These are phyloP conservation scores for Schizosaccharomyces versatilis DNA, from an alignment of 1,139 yeast species.

Conservation along the genomic window DNA sequence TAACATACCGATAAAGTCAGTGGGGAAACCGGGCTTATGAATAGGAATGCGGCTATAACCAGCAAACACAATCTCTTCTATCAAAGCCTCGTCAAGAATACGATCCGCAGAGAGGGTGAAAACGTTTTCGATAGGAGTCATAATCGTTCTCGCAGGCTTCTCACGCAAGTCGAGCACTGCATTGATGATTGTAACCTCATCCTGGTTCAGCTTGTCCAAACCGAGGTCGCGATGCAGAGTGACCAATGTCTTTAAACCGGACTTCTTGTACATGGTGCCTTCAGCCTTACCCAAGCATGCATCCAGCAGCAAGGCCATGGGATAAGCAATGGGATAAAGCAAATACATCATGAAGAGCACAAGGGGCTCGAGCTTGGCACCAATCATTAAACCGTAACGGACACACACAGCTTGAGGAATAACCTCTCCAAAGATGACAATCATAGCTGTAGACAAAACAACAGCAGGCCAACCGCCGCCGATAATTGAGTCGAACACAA, in stretches of 20 bases:
- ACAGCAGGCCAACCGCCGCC: slow-evolving; percentile 99
- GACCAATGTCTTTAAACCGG: slow-evolving; percentile 80
- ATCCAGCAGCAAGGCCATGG: slow-evolving; percentile 65
- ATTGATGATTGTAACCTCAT: slow-evolving; percentile 85
- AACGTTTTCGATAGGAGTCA: slow-evolving; percentile 87
- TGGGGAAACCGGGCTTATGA: slow-evolving; percentile 71
- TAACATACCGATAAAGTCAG: slow-evolving; percentile 84
- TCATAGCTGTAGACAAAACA: slow-evolving; percentile 71
- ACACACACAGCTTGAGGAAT: slow-evolving; percentile 90
- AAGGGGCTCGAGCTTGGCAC: slow-evolving; percentile 77
- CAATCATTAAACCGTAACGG: slow-evolving; percentile 75
- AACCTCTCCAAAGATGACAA: slow-evolving; percentile 87
- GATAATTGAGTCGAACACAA: slow-evolving; percentile 70
- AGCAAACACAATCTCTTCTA: slow-evolving; percentile 76
- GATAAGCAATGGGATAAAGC: slow-evolving; percentile 84
- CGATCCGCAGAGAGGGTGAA: slow-evolving; percentile 75
- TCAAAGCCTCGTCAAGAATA: slow-evolving; percentile 60
- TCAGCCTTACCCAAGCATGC: slow-evolving; percentile 80
- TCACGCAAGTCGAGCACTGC: slow-evolving; percentile 89
- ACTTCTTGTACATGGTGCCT: slow-evolving; percentile 80
- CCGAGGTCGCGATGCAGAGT: slow-evolving; percentile 90
- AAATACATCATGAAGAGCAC: slow-evolving; percentile 65
- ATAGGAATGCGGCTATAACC: slow-evolving; percentile 95
- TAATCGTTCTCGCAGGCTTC: slow-evolving; percentile 61
- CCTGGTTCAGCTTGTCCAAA: slow-evolving; percentile 60